Conservation (phyloP, 495 filamentous ascomycete genomes). For the Neurospora pannonica region DNA sequence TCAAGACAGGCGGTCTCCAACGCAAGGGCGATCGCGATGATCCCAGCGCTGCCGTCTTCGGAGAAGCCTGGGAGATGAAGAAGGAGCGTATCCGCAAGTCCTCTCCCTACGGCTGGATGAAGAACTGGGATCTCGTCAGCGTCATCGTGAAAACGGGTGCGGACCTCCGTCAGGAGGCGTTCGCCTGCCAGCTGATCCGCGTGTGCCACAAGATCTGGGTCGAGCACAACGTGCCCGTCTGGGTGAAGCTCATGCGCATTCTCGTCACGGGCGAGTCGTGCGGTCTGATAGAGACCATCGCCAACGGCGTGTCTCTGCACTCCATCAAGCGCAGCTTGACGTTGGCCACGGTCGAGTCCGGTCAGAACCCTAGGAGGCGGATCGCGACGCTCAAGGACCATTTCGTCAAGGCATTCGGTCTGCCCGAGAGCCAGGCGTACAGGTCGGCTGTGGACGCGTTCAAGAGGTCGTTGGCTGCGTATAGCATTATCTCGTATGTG, state of each 20-base stretch:
- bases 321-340: conserved; percentile 68
- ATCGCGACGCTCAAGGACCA: conserved; percentile 69
- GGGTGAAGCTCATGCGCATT: conserved; percentile 73
- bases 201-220: conserved; percentile 69
- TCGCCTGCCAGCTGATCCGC: conserved; percentile 67
- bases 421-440: conserved; percentile 51
- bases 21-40: conserved; percentile 69
- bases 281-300: conserved; percentile 71
- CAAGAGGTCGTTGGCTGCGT: conserved; percentile 59
- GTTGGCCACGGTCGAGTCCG: conserved; percentile 53
- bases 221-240: conserved; percentile 60
- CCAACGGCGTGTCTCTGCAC: conserved; percentile 67
- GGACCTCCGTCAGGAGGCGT: conserved; percentile 67
- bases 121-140: conserved; percentile 70
- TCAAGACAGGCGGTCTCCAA: conserved; percentile 66
- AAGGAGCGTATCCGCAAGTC: conserved; percentile 67
- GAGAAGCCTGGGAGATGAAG: conserved; percentile 67
- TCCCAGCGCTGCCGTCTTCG: conserved; percentile 70
- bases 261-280: conserved; percentile 70
- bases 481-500: conserved; percentile 67
- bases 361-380: conserved; percentile 53
- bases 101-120: conserved; percentile 68
- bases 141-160: conserved; percentile 75
- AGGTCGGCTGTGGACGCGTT: conserved; percentile 58
- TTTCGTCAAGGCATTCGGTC: conserved; percentile 64